Base-by-base conservation (phyloP, 208 protist species). In the Herpetomonas samuelpessoai region DNA sequence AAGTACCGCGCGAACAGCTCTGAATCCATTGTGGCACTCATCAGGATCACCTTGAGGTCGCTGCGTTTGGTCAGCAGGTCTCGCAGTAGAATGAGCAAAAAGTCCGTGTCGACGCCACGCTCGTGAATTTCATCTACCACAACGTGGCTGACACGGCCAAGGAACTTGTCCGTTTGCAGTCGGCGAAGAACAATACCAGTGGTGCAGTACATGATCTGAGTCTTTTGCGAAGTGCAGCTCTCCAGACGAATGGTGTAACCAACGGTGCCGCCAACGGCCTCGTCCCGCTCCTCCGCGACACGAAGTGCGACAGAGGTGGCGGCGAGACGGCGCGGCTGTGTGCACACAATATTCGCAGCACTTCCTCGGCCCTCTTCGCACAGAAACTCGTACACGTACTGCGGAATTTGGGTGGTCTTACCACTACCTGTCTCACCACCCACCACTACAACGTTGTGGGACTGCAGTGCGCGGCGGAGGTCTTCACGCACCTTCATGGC, bases 371-470 rank as follows among this genome's bases (percentile, higher is more conserved):
- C 91, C 41, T 86, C 81, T 56, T 91, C 78, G 56, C 79, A 95
- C 69, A 89, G 90, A 52, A 97, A 96, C 57, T 98, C 96, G 52
- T 91, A 86, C n/a, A 99, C 47, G 57, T 95, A 98, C 77, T 99
- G 97, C 18, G 96, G 90, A 28, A 99, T 76, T 72, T 98, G 96
- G 29, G 98, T 99, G 3, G 97, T 99, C 79, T 99, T 99, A 57
- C 98, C 98, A 52, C 94, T 98, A 22, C 98, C 98, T 3, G 98
- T 99, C 64, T 98, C 94, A 57, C 97, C 98, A 41, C 93, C 76
- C 46, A 99, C 84, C 12, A 99, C 89, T 12, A 98, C 73, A 12
- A 97, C 84, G 58, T 98, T 92, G 73, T 98, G 71, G 31, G 44
- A 65, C 57, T 59, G 53, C 39, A 96, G 39, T 3, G 83, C 77